Base-by-base conservation (phyloP, 2,329 filamentous ascomycete species). In the Thelonectria blattea region DNA sequence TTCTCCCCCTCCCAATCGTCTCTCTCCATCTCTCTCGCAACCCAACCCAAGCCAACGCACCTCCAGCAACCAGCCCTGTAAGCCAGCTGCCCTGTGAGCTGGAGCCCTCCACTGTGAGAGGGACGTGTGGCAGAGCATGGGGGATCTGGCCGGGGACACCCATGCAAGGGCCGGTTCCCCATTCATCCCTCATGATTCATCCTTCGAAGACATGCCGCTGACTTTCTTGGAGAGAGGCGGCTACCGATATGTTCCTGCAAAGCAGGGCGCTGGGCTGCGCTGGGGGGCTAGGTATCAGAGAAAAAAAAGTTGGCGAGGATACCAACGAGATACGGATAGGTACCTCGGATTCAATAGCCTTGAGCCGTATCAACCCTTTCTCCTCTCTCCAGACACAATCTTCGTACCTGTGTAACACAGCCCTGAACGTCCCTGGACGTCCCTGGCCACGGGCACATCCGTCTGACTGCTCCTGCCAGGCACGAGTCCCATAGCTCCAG, bases 51-150 rank as follows among this genome's bases (percentile, higher is more conserved):
- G 22, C n/a, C 11, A 20, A 24, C 34, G 15, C 18, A 47, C 46
- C 46, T 56, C 46, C 52, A 37, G 12, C 34, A 14, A 14, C 47
- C 52, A 60, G 52, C 58, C 58, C 43, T 56, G 58, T 60, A 60
- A 56, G 58, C 58, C 58, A 39, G 47, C 42, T 24, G 48, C 52
- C 12, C 39, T n/a, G n/a, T n/a, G n/a, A n/a, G n/a, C n/a, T 51
- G 52, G 58, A 52, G 48, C 58, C 58, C 48, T 60, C 58, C 58
- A 60, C 58, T 60, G 58, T 43, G 41, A 37, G 58, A 52, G 58
- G 52, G 58, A 60, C 58, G 58, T 60, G 58, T 60, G 58, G 58
- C 58, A 56, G 47, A 45, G 24, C 48, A 52, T 46, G 57, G 57
- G 58, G 52, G 32, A 30, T 20, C 34, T 7, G 34, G 22, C 47